Base-by-base conservation (phyloP, 202 grass and related monocot species). In the Schoenoplectus triqueter region DNA sequence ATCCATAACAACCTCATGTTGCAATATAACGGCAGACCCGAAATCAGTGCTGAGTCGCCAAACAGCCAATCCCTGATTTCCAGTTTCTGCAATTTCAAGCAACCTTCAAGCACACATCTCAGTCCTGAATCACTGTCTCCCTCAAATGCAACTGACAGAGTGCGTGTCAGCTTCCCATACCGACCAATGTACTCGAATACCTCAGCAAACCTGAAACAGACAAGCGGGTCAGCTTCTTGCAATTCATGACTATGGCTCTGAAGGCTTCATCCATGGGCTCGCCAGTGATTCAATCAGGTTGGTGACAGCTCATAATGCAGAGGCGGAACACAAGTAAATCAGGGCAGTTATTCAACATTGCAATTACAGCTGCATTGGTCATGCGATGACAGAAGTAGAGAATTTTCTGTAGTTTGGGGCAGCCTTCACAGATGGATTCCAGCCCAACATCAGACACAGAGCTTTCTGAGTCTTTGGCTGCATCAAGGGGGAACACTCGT, bases 1-100 rank as follows among this genome's bases (percentile, higher is more conserved):
- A 89, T 89, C 88, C 88, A 89, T 56, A 89, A 54, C 22, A 86
- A 89, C 46, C 88, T 83, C 88, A 89, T 89, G 5, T 89, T 86
- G 46, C 79, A 73, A 59, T 81, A 89, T 7, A 65, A 74, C 3
- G 51, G 70, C 67, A 89, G 61, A 55, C 88, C 88, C 0, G 64
- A 89, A 1, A 89, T 45, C 71, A 89, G 22, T n/a, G 79, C 88
- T 1, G 42, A 44, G 46, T 89, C 80, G 2, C 88, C 63, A 21
- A 89, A 86, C 1, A 84, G 84, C 2, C 88, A 78, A 47, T 84
- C 88, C 63, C 80, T 80, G 50, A 89, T 86, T 68, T 89, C 88
- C 41, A 89, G 84, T 68, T 89, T 86, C 84, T 84, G 84, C 52
- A 89, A 72, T 42, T 10, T 79, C 46, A 15, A 47, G 64, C 88